phyloP scores from a whole-genome alignment of 768 basidiomycete genomes.

The Terana coerulea region DNA sequence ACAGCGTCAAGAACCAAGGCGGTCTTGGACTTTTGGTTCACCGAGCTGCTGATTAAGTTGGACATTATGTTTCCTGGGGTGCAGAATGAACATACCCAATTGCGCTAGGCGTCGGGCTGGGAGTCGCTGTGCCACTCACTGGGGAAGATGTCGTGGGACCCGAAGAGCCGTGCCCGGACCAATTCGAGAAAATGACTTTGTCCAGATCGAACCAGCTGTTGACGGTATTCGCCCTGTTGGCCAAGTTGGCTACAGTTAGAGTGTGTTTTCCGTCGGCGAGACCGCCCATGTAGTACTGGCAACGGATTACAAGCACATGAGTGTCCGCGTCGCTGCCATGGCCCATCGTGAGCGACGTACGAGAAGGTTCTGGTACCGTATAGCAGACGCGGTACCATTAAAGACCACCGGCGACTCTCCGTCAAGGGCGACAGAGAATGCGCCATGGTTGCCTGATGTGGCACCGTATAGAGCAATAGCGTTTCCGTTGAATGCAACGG shows the following conservation, averaged over 20 bases:
- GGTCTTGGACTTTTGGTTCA: too few species aligned
- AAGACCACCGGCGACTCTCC: neutral
- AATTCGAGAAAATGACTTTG: neutral
- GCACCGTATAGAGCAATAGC: neutral
- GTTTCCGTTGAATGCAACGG: neutral
- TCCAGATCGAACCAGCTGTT: neutral
- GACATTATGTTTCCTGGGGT: too few species aligned
- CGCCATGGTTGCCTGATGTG: conserved; percentile 8
- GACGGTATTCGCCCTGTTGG: neutral
- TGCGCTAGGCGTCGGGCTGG: neutral
- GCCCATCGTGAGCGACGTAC: neutral
- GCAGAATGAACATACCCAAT: too few species aligned
- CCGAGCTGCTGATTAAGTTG: too few species aligned
- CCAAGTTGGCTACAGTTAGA: neutral
- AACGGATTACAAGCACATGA: neutral
- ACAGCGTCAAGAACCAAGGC: too few species aligned
- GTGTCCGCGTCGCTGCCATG: neutral
- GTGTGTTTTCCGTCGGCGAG: neutral
- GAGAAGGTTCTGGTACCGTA: conserved; percentile 7
- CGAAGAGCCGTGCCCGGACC: neutral
- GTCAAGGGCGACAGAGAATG: conserved; percentile 7
- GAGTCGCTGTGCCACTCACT: neutral
- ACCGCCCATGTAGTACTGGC: conserved; percentile 3
- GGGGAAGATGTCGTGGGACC: neutral
- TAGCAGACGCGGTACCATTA: conserved; percentile 1